Conservation (phyloP, 805 yeast species). For the Lachancea sp. region DNA sequence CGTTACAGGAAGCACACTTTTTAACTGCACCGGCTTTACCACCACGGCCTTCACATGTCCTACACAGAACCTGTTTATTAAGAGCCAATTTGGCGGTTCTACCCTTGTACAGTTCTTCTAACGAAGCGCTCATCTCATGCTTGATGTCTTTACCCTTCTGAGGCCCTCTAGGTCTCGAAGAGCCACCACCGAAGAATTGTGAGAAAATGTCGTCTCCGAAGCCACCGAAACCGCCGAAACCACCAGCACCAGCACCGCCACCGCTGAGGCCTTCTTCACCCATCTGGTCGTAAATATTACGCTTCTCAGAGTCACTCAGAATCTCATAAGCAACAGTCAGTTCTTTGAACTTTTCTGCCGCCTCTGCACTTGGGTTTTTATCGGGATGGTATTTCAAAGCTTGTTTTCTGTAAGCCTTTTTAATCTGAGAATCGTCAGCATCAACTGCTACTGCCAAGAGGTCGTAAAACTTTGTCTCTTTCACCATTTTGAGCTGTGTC, state of each 20-base stretch:
- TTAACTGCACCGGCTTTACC: constrained; percentile 89
- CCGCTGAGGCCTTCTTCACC: constrained; percentile 91
- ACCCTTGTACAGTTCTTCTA: constrained; percentile 93
- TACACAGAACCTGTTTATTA: constrained; percentile 85
- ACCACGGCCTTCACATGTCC: constrained; percentile 88
- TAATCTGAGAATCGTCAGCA: constrained; percentile 65
- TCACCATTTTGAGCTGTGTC: constrained; percentile 49
- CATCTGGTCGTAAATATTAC: constrained; percentile 79
- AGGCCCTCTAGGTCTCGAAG: constrained; percentile 74
- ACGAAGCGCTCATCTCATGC: constrained; percentile 75
- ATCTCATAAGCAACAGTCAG: constrained; percentile 83
- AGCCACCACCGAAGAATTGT: constrained; percentile 79
- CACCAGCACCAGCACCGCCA: constrained; percentile 67
- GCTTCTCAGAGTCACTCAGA: constrained; percentile 80
- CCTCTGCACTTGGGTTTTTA: constrained; percentile 73
- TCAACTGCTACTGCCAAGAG: constrained; percentile 62
- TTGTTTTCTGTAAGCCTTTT: constrained; percentile 75
- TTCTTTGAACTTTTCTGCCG: constrained; percentile 88
- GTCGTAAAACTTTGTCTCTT: constrained; percentile 74
- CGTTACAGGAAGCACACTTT: constrained; percentile 81
- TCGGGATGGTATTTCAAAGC: constrained; percentile 82
- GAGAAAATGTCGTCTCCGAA: constrained; percentile 39
- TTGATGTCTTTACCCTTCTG: constrained; percentile 84
- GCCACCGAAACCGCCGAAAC: constrained; percentile 46
- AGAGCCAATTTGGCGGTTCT: constrained; percentile 90